A percentile compares a stretch with the other conserved stretches of the same genome.
These are phyloP conservation scores for Pyracantha coccinea DNA, from an alignment of 331 rosid species.

Conservation along the genomic window DNA sequence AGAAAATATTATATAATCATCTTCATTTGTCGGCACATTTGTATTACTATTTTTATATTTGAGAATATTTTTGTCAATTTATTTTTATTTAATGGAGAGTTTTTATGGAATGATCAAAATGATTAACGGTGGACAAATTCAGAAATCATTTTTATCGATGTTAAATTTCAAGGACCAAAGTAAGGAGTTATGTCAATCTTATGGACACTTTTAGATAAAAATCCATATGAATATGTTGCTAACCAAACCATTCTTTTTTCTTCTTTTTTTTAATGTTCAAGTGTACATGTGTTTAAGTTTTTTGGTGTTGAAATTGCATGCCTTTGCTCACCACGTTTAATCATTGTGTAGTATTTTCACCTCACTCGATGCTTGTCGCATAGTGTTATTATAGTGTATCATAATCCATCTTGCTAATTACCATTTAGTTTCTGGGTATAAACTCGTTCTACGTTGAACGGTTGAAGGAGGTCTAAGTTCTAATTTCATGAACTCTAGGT, in stretches of 20 bases:
- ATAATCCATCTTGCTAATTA: neutral
- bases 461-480: neutral
- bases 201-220: too few relatives aligned
- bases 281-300: neutral
- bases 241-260: neutral
- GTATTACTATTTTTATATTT: neutral
- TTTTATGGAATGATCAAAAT: too few relatives aligned
- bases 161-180: too few relatives aligned
- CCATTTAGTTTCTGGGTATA: neutral
- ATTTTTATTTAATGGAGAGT: too few relatives aligned
- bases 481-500: neutral
- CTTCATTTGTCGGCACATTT: neutral
- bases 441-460: neutral
- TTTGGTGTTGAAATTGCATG: neutral
- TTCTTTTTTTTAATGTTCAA: too few relatives aligned
- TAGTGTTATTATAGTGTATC: too few relatives aligned
- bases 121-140: too few relatives aligned
- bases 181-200: too few relatives aligned
- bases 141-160: fast-evolving
- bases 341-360: neutral
- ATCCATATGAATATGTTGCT: neutral
- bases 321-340: neutral
- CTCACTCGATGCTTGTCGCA: too few relatives aligned
- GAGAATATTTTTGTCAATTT: too few relatives aligned
- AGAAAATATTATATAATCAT: neutral